Conservation (phyloP, 2,329 filamentous ascomycete genomes). For the Pseudofabraea citricarpa region DNA sequence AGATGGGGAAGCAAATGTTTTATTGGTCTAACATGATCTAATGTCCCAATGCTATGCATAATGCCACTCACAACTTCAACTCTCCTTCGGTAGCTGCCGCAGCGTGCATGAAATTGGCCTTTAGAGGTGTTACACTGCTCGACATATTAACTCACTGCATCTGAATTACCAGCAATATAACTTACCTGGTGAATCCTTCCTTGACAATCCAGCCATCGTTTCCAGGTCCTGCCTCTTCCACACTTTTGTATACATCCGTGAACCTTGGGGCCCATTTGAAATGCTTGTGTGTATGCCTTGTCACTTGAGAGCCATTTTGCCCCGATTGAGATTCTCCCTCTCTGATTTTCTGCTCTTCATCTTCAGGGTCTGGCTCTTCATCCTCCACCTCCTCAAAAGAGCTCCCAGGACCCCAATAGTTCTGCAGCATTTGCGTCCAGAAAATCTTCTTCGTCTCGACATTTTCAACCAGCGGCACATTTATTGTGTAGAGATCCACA, state of each 20-base stretch:
- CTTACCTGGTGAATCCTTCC: conserved; percentile 78
- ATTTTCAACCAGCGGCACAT: conserved; percentile 78
- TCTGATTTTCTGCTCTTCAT: conserved; percentile 70
- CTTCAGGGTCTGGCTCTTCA: conserved; percentile 55
- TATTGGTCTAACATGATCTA: conserved; percentile 29
- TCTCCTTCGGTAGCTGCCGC: conserved; percentile 61
- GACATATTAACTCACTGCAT: conserved; percentile 11
- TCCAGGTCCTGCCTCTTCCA: conserved; percentile 72
- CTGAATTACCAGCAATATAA: conserved; percentile 13
- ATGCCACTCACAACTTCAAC: conserved; percentile 73
- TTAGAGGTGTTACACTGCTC: conserved; percentile 77
- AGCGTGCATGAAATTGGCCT: conserved; percentile 87
- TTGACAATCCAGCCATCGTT: conserved; percentile 93
- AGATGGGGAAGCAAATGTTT: conserved; percentile 9
- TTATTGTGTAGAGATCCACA: conserved; percentile 85
- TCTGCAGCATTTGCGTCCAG: conserved; percentile 86
- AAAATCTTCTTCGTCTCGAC: conserved; percentile 68
- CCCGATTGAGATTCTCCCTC: conserved; percentile 47
- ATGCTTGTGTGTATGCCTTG: conserved; percentile 68
- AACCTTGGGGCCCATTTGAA: conserved; percentile 95
- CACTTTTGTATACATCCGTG: conserved; percentile 79
- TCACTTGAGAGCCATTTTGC: conserved; percentile 30
- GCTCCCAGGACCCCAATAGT: conserved; percentile 79
- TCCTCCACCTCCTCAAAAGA: conserved; percentile 81
- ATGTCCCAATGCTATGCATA: conserved; percentile 27